Evolutionary conservation across 23 red algal species (phyloP), one percentile per base, ranked within the genome.

Genomic region (Gracilariopsis chorda): DNA sequence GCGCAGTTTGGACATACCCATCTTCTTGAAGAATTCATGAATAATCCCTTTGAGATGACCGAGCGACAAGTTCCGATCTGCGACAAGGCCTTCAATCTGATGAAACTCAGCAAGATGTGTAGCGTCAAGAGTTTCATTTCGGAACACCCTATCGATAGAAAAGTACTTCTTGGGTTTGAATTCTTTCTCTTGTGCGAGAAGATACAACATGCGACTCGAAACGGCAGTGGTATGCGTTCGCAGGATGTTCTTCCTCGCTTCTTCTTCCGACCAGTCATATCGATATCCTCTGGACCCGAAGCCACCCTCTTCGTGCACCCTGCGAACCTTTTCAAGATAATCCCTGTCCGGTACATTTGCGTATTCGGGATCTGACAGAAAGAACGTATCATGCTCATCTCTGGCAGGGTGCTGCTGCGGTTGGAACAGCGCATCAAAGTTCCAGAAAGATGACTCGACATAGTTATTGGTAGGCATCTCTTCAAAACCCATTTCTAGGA

Each of bases 341-440:
- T 86, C 81, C 69, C 23, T 49, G 63, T 95, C 93, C 64, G 70
- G 45, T 1, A 95, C 58, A 51, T 83, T 80, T 35, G 80, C 82
- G n/a, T 69, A 58, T 61, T 77, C 78, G n/a, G 96, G 96, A 59
- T 86, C 86, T 2, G 87, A 93, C 43, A 98, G 73, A 53, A 98
- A 98, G 74, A 98, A 98, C 12, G 96, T 98, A 73, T 98, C 96
- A 59, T 98, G 96, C 45, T 92, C 96, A 83, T 98, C 96, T 25
- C 96, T 58, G 7, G 96, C 96, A 40, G 96, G 96, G 85, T 98
- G 96, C 77, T 98, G 96, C 61, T 98, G 96, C 20, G 96, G 96
- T 78, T 98, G 96, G 81, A 98, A 98, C 6, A 98, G 83, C 17
- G 96, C 96, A 53, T 98, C 96, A 69, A 98, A 98, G 78, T 98